Base-by-base conservation (phyloP, 345 rosid species). In the Pseudoturritis turrita region DNA sequence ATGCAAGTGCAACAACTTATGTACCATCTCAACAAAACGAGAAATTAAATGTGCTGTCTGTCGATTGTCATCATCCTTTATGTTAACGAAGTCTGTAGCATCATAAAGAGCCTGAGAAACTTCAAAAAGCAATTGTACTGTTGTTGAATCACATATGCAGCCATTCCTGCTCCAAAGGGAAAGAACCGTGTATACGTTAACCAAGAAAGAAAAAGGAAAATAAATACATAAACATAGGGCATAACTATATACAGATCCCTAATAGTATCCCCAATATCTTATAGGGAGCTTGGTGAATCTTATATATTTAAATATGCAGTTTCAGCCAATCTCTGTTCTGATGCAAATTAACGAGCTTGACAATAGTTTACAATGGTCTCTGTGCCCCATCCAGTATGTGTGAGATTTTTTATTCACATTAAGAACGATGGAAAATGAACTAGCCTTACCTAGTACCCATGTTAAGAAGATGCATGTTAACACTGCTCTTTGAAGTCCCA, bases 1-100 rank as follows among this genome's bases (percentile, higher is more conserved):
- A 63, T 17, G n/a, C 63, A 58, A 40, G 63, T 69, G 53, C 45
- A 49, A 59, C 45, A 49, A 59, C 65, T 68, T 59, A 46, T 50
- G 71, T 84, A 93, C 98, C 90, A 79, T 77, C 70, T 79, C 81
- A 57, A 93, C 84, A 86, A 90, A 89, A 64, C 79, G 96, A 78
- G 89, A 82, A 65, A 93, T 86, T 57, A 90, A 50, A 23, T 54
- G 85, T 55, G 87, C 63, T 35, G 81, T 73, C 70, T 85, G 96
- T 60, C 86, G 93, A 65, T 79, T 82, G 58, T 87, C 89, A 80
- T 87, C 89, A 79, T 83, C 86, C 73, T 80, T 92, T 77, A 83
- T 56, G 71, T 68, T 80, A 63, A 80, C 73, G 71, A 80, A 77
- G 69, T 93, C 97, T 56, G 78, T 78, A 55, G 80, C 78, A 82